Percentiles rank a stretch among this genome's conserved stretches.
These are phyloP conservation scores for Pelargonium citronellum DNA, from an alignment of 441 rosid species.

Conservation along the genomic window DNA sequence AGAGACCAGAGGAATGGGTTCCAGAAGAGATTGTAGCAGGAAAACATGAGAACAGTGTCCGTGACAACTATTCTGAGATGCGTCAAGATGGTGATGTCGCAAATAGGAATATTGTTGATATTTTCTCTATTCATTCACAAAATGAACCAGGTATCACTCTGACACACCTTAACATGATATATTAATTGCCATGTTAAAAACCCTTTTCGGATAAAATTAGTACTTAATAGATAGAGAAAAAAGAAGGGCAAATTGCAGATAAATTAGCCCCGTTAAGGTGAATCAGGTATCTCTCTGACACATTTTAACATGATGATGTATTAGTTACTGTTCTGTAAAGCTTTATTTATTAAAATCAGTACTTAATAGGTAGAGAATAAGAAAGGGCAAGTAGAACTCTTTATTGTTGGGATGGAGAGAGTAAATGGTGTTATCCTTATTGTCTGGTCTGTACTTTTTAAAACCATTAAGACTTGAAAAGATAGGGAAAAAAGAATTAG, in stretches of 20 bases:
- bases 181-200: neutral
- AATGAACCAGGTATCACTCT: slow-evolving; percentile 38
- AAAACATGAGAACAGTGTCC: slow-evolving; percentile 26
- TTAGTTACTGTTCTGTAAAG: too few species aligned
- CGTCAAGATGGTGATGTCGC: slow-evolving; percentile 37
- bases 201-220: neutral
- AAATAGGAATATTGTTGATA: slow-evolving; percentile 54
- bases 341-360: too few species aligned
- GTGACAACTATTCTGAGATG: slow-evolving; percentile 39
- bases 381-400: too few species aligned
- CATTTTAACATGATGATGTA: neutral
- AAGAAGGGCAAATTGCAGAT: too few species aligned
- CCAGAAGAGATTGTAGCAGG: slow-evolving; percentile 54
- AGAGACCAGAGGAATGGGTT: slow-evolving; percentile 93
- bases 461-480: neutral
- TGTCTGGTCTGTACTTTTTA: neutral
- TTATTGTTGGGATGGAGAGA: too few species aligned
- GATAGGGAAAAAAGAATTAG: neutral
- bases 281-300: neutral
- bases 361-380: too few species aligned
- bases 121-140: slow-evolving; percentile 69
- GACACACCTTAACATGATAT: slow-evolving; percentile 9
- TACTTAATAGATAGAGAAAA: neutral
- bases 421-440: neutral
- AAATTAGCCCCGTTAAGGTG: neutral